phyloP scores from a whole-genome alignment of 176 grass and related monocot species.

The bread wheat (Triticum aestivum) region DNA sequence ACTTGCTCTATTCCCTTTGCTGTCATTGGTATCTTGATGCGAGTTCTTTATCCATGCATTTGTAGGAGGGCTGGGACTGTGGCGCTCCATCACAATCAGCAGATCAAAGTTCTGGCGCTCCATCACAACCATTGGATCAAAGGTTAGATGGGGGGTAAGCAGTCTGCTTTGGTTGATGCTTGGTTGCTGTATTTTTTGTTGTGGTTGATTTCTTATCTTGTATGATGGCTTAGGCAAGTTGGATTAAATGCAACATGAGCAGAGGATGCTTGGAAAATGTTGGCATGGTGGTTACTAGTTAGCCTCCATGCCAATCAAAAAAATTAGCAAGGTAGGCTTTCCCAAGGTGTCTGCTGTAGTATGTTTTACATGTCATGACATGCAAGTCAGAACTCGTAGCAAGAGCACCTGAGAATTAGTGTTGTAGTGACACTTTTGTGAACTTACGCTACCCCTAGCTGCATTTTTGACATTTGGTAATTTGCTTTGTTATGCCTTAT shows the following conservation, averaged over 20 bases:
- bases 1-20: neutral
- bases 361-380: neutral
- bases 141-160: slow-evolving; percentile 39
- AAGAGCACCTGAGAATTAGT: neutral
- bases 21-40: neutral
- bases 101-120: slow-evolving; percentile 22
- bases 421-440: neutral
- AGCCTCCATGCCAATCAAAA: neutral
- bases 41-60: neutral
- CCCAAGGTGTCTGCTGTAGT: slow-evolving; percentile 27
- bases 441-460: neutral
- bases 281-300: slow-evolving; percentile 26
- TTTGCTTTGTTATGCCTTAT: neutral
- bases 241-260: slow-evolving; percentile 17
- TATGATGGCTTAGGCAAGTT: slow-evolving; percentile 30
- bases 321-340: slow-evolving; percentile 14
- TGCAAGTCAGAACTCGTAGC: neutral
- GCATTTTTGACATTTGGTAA: neutral
- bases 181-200: slow-evolving; percentile 2
- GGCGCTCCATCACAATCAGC: neutral
- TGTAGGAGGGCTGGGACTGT: slow-evolving; percentile 27
- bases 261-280: slow-evolving; percentile 3
- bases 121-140: slow-evolving; percentile 4
- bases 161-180: slow-evolving; percentile 7
- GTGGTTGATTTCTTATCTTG: slow-evolving; percentile 31